phyloP scores from a whole-genome alignment of 352 stramenopile species.

The Pythium coloratum region DNA sequence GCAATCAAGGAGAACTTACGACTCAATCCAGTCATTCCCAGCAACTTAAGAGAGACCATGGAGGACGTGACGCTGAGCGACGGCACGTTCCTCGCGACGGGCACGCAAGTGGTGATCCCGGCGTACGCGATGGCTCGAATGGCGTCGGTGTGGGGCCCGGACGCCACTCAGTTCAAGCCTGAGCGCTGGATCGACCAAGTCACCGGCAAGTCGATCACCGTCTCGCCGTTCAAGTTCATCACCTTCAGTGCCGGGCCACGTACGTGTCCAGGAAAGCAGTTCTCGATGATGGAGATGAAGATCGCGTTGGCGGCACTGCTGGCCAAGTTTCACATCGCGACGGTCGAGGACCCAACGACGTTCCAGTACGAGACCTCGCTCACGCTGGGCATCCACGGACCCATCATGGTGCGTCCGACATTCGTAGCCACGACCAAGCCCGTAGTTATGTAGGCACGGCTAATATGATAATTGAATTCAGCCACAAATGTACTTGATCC shows the following conservation, averaged over 20 bases:
- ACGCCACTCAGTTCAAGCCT: conserved; percentile 59
- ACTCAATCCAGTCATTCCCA: conserved; percentile 54
- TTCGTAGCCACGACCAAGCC: neutral
- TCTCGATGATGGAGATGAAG: conserved; percentile 69
- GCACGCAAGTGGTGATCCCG: conserved; percentile 49
- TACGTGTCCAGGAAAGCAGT: conserved; percentile 55
- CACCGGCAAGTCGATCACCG: conserved; percentile 29
- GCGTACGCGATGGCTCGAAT: conserved; percentile 59
- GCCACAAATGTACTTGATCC: neutral
- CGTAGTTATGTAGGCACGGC: neutral
- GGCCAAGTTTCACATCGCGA: conserved; percentile 40
- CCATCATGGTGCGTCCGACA: neutral
- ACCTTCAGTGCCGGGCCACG: conserved; percentile 62
- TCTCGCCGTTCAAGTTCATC: conserved; percentile 64
- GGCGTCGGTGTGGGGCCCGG: conserved; percentile 51
- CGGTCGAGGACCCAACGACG: conserved; percentile 17
- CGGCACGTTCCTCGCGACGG: conserved; percentile 50
- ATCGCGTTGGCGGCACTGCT: conserved; percentile 46
- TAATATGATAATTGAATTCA: neutral
- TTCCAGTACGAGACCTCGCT: conserved; percentile 7
- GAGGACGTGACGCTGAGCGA: conserved; percentile 58
- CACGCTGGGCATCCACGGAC: neutral
- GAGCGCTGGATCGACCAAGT: conserved; percentile 60
- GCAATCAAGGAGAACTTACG: conserved; percentile 65
- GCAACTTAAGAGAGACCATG: conserved; percentile 42